Base-by-base conservation (phyloP, 2,329 filamentous ascomycete species). In the Clonostachys solani region DNA sequence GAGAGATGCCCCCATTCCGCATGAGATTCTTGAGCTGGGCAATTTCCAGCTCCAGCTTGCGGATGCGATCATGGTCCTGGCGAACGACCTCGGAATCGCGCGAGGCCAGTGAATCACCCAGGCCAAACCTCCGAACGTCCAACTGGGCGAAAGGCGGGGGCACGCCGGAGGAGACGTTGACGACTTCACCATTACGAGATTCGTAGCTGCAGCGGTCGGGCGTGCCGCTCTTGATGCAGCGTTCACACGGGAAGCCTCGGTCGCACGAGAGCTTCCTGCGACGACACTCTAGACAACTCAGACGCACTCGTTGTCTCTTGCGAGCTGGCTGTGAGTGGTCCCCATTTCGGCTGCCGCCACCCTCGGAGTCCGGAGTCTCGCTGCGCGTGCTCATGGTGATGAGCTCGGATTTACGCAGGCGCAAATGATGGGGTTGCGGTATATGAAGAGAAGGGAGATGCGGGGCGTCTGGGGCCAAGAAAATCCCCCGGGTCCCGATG, bases 251-350 rank as follows among this genome's bases (percentile, higher is more conserved):
- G 54, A 81, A 73, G 58, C 80, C 79, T 50, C 80, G 71, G 61
- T 82, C 80, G 60, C 80, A 83, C 23, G 78, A 82, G 36, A 83
- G 68, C 66, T 83, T 83, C 47, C 80, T 71, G 46, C 79, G 72
- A 40, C 80, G 76, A 54, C 80, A 83, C 55, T 82, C 79, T 40
- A 83, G 71, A 52, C 80, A 83, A 43, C 77, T 81, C 40, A 83
- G 69, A 15, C 80, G 69, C 42, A 83, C 75, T 36, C 80, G 72
- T 66, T 83, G 80, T 33, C 80, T 67, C 65, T 83, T 83, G 50
- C 79, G 71, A 10, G 77, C 64, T 40, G 66, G 66, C 47, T 49
- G 47, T 10, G 35, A n/a, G 36, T n/a, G 36, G 52, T 53, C 59
- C 50, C 59, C 53, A 48, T 56, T 45, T 57, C 57, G 44, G 51